Percentiles rank a stretch among this genome's conserved stretches.
These are phyloP conservation scores for Ustilago cynodontis DNA, from an alignment of 1,284 basidiomycete genomes.

Conservation along the genomic window DNA sequence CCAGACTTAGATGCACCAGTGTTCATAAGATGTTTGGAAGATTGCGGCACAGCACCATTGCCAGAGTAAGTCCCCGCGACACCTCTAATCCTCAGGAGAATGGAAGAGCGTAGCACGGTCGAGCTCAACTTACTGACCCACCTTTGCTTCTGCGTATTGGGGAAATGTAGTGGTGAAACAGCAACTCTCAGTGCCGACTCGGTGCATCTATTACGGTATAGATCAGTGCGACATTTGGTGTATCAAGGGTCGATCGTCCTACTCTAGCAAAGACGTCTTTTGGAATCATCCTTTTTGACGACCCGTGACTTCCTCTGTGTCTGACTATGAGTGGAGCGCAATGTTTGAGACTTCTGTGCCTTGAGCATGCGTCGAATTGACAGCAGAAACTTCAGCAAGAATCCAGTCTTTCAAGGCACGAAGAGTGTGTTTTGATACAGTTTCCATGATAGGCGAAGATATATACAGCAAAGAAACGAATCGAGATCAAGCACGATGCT, in stretches of 20 bases:
- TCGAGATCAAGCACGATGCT: background rate
- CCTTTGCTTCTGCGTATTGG: background rate
- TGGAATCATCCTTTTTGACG: background rate
- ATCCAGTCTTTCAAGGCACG: background rate
- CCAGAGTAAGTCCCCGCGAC: conserved; percentile 63
- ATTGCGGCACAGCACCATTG: conserved; percentile 56
- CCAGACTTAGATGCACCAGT: conserved; percentile 64
- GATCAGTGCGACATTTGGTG: conserved; percentile 55
- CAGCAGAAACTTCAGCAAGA: no score
- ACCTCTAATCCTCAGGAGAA: background rate
- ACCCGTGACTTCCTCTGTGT: background rate
- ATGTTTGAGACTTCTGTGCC: no score
- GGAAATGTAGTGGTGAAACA: conserved; percentile 40
- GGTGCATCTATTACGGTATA: conserved; percentile 64
- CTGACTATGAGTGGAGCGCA: background rate
- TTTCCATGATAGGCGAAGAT: background rate
- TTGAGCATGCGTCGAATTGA: no score
- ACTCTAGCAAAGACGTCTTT: conserved; percentile 22
- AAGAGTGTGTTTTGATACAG: background rate
- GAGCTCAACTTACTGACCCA: background rate
- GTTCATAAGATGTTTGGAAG: conserved; percentile 62
- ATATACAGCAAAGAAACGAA: background rate
- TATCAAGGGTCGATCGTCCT: conserved; percentile 55
- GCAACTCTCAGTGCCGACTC: conserved; percentile 50
- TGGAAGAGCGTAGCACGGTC: background rate